phyloP scores from a whole-genome alignment of 1,139 yeast genomes.

The Debaryomycetaceae sp. region DNA sequence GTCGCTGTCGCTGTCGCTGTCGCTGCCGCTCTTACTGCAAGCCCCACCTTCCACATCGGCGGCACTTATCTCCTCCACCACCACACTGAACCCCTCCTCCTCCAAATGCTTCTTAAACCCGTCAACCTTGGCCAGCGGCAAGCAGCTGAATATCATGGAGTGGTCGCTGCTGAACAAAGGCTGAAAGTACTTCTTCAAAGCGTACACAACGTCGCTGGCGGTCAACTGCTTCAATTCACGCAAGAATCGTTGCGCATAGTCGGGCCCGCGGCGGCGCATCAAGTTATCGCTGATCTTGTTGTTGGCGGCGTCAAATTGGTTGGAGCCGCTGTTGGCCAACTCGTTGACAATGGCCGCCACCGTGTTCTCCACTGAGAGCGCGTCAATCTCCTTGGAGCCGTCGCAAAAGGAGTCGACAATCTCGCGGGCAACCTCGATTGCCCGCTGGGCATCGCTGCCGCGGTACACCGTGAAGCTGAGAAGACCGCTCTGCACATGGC shows the following conservation, averaged over 20 bases:
- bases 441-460: slow-evolving; percentile 77
- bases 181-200: slow-evolving; percentile 55
- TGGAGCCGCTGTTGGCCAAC: slow-evolving; percentile 63
- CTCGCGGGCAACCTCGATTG: slow-evolving; percentile 62
- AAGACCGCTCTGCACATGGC: slow-evolving; percentile 63
- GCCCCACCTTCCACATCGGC: slow-evolving; percentile 11
- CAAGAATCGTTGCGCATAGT: slow-evolving; percentile 49
- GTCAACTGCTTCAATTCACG: slow-evolving; percentile 48
- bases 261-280: slow-evolving; percentile 66
- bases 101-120: slow-evolving; percentile 45
- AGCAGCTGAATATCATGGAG: slow-evolving; percentile 64
- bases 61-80: slow-evolving; percentile 47
- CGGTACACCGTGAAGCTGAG: slow-evolving; percentile 68
- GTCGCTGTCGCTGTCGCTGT: slow-evolving; percentile 4
- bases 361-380: slow-evolving; percentile 62
- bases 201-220: slow-evolving; percentile 50
- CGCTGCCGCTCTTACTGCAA: neutral
- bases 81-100: slow-evolving; percentile 56
- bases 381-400: slow-evolving; percentile 54
- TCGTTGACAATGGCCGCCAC: slow-evolving; percentile 69
- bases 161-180: slow-evolving; percentile 53
- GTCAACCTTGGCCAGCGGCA: slow-evolving; percentile 63
- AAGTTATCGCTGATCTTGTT: slow-evolving; percentile 62
- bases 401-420: slow-evolving; percentile 60
- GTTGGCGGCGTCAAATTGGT: slow-evolving; percentile 58